Evolutionary conservation across 805 yeast species (phyloP).

Genomic region (Pichia paraexigua): DNA sequence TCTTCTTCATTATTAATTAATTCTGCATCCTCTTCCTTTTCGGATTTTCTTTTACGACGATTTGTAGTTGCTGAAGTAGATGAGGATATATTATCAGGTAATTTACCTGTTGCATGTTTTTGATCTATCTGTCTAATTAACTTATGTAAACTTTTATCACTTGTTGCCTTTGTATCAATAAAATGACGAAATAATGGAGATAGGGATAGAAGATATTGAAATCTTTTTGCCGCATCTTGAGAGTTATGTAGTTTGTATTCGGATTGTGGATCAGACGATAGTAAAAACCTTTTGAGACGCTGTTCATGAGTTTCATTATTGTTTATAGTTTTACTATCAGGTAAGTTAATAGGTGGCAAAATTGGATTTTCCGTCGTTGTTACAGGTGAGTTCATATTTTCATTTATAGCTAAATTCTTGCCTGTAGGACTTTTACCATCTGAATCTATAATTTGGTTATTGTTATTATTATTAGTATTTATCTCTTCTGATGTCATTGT

Average conservation of each 20-base stretch:
- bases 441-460: not conserved
- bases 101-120: conserved; percentile 34
- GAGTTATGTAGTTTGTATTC: conserved; percentile 47
- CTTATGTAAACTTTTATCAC: conserved; percentile 64
- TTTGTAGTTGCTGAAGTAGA: conserved; percentile 1
- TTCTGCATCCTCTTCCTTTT: conserved; percentile 94
- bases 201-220: conserved; percentile 69
- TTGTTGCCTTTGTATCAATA: conserved; percentile 71
- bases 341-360: not conserved
- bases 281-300: conserved; percentile 40
- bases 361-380: not conserved
- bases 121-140: conserved; percentile 50
- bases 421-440: not conserved
- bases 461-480: not conserved
- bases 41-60: conserved; percentile 72
- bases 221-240: conserved; percentile 62
- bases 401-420: not conserved
- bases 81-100: conserved; percentile 14
- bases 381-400: not conserved
- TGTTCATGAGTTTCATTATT: conserved; percentile 27
- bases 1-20: conserved; percentile 74
- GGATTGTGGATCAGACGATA: conserved; percentile 46
- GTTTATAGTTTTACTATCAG: conserved; percentile 5
- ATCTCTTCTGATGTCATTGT: not conserved
- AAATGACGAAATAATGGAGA: conserved; percentile 86